A percentile compares a stretch with the other conserved stretches of the same genome.
These are phyloP conservation scores for Penicillium verrucosum DNA, from an alignment of 2,329 filamentous ascomycete species.

Conservation along the genomic window DNA sequence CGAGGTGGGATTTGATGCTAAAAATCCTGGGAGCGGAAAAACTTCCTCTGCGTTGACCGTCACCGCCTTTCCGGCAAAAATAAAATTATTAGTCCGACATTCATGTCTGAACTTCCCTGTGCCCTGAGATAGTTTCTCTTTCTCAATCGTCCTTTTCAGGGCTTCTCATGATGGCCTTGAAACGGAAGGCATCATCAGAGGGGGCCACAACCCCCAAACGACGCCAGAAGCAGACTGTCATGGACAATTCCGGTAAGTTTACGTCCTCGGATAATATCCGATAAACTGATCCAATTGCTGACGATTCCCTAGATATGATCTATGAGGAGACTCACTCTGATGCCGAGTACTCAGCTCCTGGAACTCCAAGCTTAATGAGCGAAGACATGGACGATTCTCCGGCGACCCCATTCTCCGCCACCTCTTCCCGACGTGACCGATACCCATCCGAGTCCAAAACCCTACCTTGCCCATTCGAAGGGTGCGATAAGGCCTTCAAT, in stretches of 20 bases:
- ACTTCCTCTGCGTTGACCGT: constrained; percentile 30
- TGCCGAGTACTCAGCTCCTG: constrained; percentile 30
- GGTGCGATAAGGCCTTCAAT: constrained; percentile 81
- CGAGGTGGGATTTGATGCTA: constrained; percentile 20
- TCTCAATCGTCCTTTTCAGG: constrained; percentile 1
- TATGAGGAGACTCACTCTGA: constrained; percentile 36
- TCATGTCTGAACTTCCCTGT: constrained; percentile 5
- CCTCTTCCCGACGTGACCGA: constrained; percentile 31
- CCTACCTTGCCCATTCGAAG: constrained; percentile 68
- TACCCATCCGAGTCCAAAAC: constrained; percentile 71
- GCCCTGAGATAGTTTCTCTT: not conserved
- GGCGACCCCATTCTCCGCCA: constrained; percentile 51
- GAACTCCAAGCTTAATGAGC: constrained; percentile 28
- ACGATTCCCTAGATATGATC: constrained; percentile 38
- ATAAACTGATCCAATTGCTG: constrained; percentile 8
- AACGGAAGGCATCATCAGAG: constrained; percentile 34
- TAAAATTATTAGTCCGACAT: constrained; percentile 24
- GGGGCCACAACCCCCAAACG: constrained; percentile 30
- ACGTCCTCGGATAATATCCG: not conserved
- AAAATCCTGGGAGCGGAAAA: constrained; percentile 34
- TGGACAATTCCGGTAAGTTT: constrained; percentile 31
- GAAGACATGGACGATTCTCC: constrained; percentile 46
- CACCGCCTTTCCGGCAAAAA: constrained; percentile 38
- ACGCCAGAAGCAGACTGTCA: constrained; percentile 27
- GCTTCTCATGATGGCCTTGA: constrained; percentile 32